These are phyloP conservation scores for Colletotrichum trifolii DNA, from an alignment of 2,329 filamentous ascomycete genomes.

Conservation along the genomic window DNA sequence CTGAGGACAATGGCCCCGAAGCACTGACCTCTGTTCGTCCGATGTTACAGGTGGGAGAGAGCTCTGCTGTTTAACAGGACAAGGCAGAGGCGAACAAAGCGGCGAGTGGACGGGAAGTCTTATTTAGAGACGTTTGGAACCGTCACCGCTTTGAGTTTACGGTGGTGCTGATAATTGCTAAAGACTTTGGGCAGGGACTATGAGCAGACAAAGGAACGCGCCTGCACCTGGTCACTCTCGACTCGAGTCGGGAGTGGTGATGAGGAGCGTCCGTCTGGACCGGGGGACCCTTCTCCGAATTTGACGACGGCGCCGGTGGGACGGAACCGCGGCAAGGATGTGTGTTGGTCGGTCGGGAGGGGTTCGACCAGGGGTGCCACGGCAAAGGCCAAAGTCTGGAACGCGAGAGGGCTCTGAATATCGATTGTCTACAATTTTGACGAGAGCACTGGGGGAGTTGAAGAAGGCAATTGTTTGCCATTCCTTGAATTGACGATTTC, in stretches of 20 bases:
- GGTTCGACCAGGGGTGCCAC: constrained; percentile 1
- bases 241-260: not conserved
- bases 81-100: constrained; percentile 15
- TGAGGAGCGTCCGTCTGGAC: too few relatives aligned
- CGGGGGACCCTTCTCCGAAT: not conserved
- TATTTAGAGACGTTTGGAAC: not conserved
- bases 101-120: not conserved
- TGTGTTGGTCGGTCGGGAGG: constrained; percentile 2
- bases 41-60: constrained; percentile 30
- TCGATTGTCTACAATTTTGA: too few relatives aligned
- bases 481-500: too few relatives aligned
- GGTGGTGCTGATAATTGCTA: too few relatives aligned
- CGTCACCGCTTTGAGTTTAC: not conserved
- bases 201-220: not conserved
- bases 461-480: too few relatives aligned
- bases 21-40: constrained; percentile 34
- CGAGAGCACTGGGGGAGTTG: too few relatives aligned
- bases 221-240: not conserved
- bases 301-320: constrained; percentile 20
- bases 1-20: not conserved
- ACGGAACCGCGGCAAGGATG: constrained; percentile 21
- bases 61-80: constrained; percentile 8
- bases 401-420: too few relatives aligned
- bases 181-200: too few relatives aligned
- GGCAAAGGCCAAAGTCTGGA: too few relatives aligned